A percentile compares a stretch with the other conserved stretches of the same genome.
These are phyloP conservation scores for Zygosaccharomyces rouxii DNA, from an alignment of 805 yeast genomes.

Conservation along the genomic window DNA sequence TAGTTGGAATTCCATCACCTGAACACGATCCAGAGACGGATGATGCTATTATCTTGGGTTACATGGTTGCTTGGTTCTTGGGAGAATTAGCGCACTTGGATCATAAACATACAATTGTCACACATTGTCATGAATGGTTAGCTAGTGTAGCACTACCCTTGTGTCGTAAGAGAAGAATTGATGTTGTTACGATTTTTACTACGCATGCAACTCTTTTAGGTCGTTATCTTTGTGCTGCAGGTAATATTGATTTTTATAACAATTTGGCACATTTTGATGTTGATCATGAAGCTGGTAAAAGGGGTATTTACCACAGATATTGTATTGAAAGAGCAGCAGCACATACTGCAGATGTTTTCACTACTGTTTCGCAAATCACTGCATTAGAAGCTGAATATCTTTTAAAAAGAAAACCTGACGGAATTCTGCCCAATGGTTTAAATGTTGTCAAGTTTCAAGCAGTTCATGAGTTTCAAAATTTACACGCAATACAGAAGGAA, in stretches of 20 bases:
- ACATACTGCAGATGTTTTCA: constrained; percentile 92
- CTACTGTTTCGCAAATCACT: constrained; percentile 96
- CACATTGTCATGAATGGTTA: constrained; percentile 97
- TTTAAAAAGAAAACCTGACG: constrained; percentile 94
- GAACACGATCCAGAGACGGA: constrained; percentile 82
- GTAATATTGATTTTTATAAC: constrained; percentile 92
- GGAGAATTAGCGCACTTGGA: constrained; percentile 90
- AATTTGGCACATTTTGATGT: constrained; percentile 86
- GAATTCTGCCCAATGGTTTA: constrained; percentile 93
- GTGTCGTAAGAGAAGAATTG: constrained; percentile 86
- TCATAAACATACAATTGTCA: constrained; percentile 79
- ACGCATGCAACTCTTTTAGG: constrained; percentile 97
- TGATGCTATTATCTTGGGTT: constrained; percentile 89
- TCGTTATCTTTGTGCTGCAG: constrained; percentile 93
- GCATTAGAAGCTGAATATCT: constrained; percentile 92
- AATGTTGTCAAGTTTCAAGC: constrained; percentile 96
- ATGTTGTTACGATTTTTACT: constrained; percentile 91
- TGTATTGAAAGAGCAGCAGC: constrained; percentile 97
- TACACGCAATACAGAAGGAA: constrained; percentile 87
- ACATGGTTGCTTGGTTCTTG: constrained; percentile 92
- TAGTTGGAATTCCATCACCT: constrained; percentile 92
- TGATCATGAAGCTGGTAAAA: constrained; percentile 95
- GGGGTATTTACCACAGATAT: constrained; percentile 95
- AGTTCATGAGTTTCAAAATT: constrained; percentile 94
- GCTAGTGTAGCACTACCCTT: constrained; percentile 95